Base-by-base conservation (phyloP, 345 rosid genomes). In the Abelmoschus esculentus region DNA sequence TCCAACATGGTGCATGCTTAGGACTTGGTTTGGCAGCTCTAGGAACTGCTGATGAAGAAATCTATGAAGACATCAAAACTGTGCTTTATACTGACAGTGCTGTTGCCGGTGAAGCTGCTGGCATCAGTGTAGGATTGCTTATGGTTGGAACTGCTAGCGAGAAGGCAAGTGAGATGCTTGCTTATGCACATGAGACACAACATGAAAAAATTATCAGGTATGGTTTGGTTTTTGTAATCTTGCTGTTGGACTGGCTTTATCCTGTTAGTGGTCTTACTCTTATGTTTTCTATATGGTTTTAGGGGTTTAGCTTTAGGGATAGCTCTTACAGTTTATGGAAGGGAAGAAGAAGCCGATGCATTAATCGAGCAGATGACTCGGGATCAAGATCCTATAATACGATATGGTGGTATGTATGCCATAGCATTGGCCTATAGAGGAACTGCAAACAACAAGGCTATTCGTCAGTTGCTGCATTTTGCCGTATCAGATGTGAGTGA, bases 111-210 rank as follows among this genome's bases (percentile, higher is more conserved):
- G 57, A 53, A 53, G 57, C 57, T 53, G 57, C 57, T 53, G 57
- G 57, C 57, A 53, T 53, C 57, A 53, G 57, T 53, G 18, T 53
- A 0, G 57, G 57, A 7, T 53, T 53, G 73, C 89, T 96, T 29
- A 87, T 96, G 99, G 99, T 90, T 74, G 99, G 99, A 79, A 92
- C 99, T 56, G 97, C 98, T 32, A 96, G 93, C 69, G 97, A 89
- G 79, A 96, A 87, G 78, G 98, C 98, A 13, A 80, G 91, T 52
- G 99, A 96, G 87, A 96, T 96, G 99, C 99, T 96, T 77, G 81
- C 88, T 36, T 96, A 92, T 80, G 97, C 99, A 58, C 99, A 96
- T 64, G 98, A 92, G 79, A 96, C 98, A 6, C 99, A 96, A 60
- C 99, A 96, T 46, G 99, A 96, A 85, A 96, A 96, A 81, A 96